A percentile compares a stretch with the other conserved stretches of the same genome.
Conservation (phyloP, 1,284 basidiomycete species). For the Athelia psychrophila region DNA sequence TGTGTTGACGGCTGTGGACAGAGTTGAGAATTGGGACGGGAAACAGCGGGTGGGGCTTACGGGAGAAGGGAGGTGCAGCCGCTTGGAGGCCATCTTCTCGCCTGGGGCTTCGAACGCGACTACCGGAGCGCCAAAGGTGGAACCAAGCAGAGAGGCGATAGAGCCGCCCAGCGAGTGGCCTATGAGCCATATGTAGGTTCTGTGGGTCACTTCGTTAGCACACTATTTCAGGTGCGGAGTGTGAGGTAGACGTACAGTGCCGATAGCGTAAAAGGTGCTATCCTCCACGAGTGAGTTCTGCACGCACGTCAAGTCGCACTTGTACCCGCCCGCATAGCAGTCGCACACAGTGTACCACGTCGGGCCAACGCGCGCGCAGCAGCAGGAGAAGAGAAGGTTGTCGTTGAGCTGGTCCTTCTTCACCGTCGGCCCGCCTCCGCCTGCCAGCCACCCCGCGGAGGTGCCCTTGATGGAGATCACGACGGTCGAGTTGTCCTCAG, state of each 20-base stretch:
- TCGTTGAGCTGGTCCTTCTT: constrained; percentile 84
- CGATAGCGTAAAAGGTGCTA: constrained; percentile 76
- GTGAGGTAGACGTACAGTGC: constrained; percentile 42
- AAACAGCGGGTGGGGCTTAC: constrained; percentile 28
- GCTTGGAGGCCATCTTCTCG: constrained; percentile 68
- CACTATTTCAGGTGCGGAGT: background rate
- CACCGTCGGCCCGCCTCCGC: constrained; percentile 62
- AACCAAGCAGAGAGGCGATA: constrained; percentile 75
- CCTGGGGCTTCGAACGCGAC: constrained; percentile 84
- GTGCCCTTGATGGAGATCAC: constrained; percentile 93
- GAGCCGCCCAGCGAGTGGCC: constrained; percentile 81
- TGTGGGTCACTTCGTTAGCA: too few species aligned
- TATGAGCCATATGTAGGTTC: constrained; percentile 82
- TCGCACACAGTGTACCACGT: constrained; percentile 86
- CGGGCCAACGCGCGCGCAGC: constrained; percentile 84
- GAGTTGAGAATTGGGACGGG: constrained; percentile 1
- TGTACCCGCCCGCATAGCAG: constrained; percentile 67
- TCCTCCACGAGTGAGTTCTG: constrained; percentile 74
- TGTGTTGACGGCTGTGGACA: constrained; percentile 45
- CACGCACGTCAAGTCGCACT: constrained; percentile 74
- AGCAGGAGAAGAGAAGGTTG: constrained; percentile 89
- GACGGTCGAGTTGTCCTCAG: constrained; percentile 80
- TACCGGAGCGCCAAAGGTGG: constrained; percentile 82
- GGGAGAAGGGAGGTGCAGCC: constrained; percentile 75
- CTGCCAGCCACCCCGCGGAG: constrained; percentile 75